Base-by-base conservation (phyloP, 305 asterid species). In the Withania somnifera region DNA sequence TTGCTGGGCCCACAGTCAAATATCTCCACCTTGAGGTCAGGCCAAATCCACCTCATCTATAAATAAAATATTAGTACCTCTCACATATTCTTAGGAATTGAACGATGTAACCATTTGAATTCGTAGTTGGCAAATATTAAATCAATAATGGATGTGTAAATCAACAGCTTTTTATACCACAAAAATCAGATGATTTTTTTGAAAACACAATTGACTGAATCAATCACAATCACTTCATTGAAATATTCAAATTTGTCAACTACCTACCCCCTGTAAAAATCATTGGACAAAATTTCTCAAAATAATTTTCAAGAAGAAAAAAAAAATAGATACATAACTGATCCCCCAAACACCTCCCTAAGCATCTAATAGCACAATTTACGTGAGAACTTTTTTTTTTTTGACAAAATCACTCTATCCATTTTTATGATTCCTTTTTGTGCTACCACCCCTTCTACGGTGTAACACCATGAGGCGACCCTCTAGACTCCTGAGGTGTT, bases 401-500 rank as follows among this genome's bases (percentile, higher is more conserved):
- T 17, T 7, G 20, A 69, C 57, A 42, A 22, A n/a, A 42, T 22
- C 3, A 26, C 32, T 13, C 79, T 58, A 71, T 71, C 24, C 79
- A 71, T 71, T 45, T 17, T 66, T 66, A 34, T 32, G 50, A 64
- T 0, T n/a, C n/a, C n/a, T n/a, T n/a, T n/a, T n/a, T n/a, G n/a
- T n/a, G n/a, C n/a, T n/a, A n/a, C n/a, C n/a, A n/a, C n/a, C n/a
- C n/a, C 10, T 63, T 20, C 80, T 89, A 92, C 6, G 98, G 95
- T 51, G 95, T 90, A 32, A 90, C 64, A n/a, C 91, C 90, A 10
- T 84, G 90, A 11, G 97, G 95, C 11, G 97, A 92, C 71, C 90
- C 89, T 86, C 96, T 84, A 30, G 92, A 88, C 81, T 89, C 97
- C 42, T 47, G 79, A 0, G 98, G 98, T 15, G 98, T 92, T 81